A percentile compares a stretch with the other conserved stretches of the same genome.
Conservation (phyloP, 495 filamentous ascomycete genomes). For the Cairneyella variabilis region DNA sequence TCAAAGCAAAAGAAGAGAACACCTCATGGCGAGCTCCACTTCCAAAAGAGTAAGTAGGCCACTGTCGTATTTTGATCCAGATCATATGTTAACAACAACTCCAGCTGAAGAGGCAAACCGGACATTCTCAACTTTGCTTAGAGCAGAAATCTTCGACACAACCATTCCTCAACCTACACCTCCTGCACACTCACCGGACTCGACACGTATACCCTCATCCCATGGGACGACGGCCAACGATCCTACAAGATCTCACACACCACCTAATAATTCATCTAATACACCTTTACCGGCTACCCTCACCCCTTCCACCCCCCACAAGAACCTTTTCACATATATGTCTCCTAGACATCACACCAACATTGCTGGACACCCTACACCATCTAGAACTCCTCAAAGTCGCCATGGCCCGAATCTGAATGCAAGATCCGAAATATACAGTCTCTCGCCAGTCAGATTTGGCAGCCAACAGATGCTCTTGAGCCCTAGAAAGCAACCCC, state of each 20-base stretch:
- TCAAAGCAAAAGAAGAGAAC: slow-evolving; percentile 79
- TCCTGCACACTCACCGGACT: slow-evolving; percentile 60
- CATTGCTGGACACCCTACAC: slow-evolving; percentile 72
- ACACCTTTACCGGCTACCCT: slow-evolving; percentile 61
- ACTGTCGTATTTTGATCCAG: background rate
- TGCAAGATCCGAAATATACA: slow-evolving; percentile 86
- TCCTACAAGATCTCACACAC: slow-evolving; percentile 73
- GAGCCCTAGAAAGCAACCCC: slow-evolving; percentile 79
- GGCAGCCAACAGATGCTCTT: slow-evolving; percentile 88
- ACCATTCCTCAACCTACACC: slow-evolving; percentile 80
- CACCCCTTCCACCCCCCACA: slow-evolving; percentile 92
- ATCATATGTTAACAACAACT: slow-evolving; percentile 37
- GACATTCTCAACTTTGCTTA: slow-evolving; percentile 83
- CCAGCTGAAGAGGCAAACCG: slow-evolving; percentile 90
- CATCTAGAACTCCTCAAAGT: slow-evolving; percentile 84
- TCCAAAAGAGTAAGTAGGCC: slow-evolving; percentile 74
- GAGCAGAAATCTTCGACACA: slow-evolving; percentile 85
- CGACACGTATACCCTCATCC: slow-evolving; percentile 49
- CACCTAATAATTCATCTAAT: slow-evolving; percentile 60
- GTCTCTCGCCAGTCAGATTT: slow-evolving; percentile 83
- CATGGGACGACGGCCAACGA: slow-evolving; percentile 56
- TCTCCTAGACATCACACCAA: slow-evolving; percentile 66
- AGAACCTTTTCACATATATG: slow-evolving; percentile 93
- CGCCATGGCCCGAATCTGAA: slow-evolving; percentile 82
- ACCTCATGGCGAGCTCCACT: slow-evolving; percentile 86